Evolutionary conservation across 2,329 filamentous ascomycete species (phyloP), one percentile per base, ranked within the genome.

Genomic region (Penicillium palitans): DNA sequence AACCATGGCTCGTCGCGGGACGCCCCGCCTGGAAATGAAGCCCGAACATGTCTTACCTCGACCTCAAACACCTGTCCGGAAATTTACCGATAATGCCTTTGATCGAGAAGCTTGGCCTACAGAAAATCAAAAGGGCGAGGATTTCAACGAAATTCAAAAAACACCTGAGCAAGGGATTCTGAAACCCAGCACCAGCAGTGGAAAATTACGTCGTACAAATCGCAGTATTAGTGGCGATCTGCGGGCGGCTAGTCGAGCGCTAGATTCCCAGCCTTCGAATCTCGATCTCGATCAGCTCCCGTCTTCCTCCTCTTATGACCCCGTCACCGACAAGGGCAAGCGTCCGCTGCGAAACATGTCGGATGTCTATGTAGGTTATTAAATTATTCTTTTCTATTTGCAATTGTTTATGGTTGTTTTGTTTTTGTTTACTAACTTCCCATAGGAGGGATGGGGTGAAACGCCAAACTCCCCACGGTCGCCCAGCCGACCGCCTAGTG

Each of bases 371-470:
- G 92, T 96, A 85, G 89, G 91, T 90, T 54, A 63, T 59, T 62
- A 54, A 60, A 60, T 58, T 51, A 42, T 60, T 62, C 52, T 56
- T 59, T 59, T 52, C 59, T 50, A 29, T 63, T 50, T 48, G 60
- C 51, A 5, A 19, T 35, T 39, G 24, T 52, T 61, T 64, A 58
- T 17, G 4, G 2, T 48, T 52, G 61, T 48, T 56, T 70, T 67
- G 61, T 63, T 65, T 62, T 66, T 68, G 60, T 69, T 71, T 64
- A 66, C 66, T 68, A 60, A 64, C 61, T 52, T 58, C 59, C 57
- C 56, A 55, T 80, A 97, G 93, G 92, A 96, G 85, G 93, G 91
- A 79, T 93, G 87, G 81, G 93, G 93, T 79, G 91, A 96, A 79
- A 91, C 90, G 77, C 90, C 77, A 46, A 77, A 85, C 72, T 96